Evolutionary conservation across 2,329 filamentous ascomycete genomes (phyloP).

Genomic region (Paecilomyces fulvus): DNA sequence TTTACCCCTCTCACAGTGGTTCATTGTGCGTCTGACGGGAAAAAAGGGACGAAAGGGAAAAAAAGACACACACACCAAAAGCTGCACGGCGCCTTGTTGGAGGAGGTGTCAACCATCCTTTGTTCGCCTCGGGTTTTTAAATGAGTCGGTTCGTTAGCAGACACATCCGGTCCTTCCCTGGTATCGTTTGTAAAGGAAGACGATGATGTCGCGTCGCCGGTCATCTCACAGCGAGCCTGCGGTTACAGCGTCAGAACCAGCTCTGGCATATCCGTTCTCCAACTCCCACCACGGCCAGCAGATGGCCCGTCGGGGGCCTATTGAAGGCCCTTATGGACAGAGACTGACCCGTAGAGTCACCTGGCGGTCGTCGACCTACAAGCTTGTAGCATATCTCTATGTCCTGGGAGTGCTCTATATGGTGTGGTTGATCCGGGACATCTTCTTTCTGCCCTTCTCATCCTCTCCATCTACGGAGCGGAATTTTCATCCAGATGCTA

Average conservation of each 20-base stretch:
- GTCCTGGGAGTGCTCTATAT: conserved; percentile 32
- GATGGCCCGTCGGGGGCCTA: conserved; percentile 26
- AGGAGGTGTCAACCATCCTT: neutral
- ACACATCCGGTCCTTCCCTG: conserved; percentile 7
- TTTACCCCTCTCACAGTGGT: conserved; percentile 11
- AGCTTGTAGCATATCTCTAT: conserved; percentile 33
- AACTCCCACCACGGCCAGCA: conserved; percentile 13
- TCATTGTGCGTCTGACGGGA: conserved; percentile 5
- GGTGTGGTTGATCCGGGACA: conserved; percentile 32
- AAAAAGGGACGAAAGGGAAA: conserved; percentile 1
- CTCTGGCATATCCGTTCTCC: conserved; percentile 26
- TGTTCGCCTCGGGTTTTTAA: neutral
- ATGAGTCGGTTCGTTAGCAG: neutral
- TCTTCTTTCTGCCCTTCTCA: conserved; percentile 28
- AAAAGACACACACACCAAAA: neutral
- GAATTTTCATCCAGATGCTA: neutral
- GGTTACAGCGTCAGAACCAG: conserved; percentile 14
- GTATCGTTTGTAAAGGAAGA: conserved; percentile 1
- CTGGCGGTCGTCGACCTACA: conserved; percentile 36
- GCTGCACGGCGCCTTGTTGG: neutral
- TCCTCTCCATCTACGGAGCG: conserved; percentile 8
- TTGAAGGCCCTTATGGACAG: conserved; percentile 33
- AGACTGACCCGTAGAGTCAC: conserved; percentile 32
- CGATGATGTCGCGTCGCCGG: conserved; percentile 29
- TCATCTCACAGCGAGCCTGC: conserved; percentile 27